These are phyloP conservation scores for Paramecium sonneborni DNA, from an alignment of 73 alveolate species.

Conservation along the genomic window DNA sequence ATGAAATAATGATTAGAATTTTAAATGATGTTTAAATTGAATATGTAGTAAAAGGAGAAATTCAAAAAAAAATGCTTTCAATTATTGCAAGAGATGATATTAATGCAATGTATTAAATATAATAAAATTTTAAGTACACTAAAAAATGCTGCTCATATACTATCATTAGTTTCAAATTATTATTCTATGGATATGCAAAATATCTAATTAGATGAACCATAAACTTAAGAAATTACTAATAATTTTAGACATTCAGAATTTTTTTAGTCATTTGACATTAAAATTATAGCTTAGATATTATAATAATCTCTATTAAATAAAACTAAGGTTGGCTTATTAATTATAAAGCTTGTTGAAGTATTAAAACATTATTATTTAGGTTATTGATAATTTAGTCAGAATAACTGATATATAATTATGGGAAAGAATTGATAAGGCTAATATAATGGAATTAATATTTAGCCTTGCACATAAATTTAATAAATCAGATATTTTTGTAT, in stretches of 20 bases:
- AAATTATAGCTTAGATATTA: neutral
- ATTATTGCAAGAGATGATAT: neutral
- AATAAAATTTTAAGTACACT: neutral
- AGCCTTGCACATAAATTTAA: neutral
- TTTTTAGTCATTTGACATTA: neutral
- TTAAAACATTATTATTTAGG: neutral
- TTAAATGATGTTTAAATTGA: neutral
- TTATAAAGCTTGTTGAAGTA: slow-evolving; percentile 1
- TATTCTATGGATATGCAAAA: slow-evolving; percentile 34
- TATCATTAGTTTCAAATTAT: slow-evolving; percentile 29
- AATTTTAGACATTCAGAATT: neutral
- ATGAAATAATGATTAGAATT: slow-evolving; percentile 34
- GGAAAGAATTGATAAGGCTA: neutral
- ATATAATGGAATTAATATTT: neutral
- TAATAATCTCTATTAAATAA: neutral
- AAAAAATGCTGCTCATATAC: slow-evolving; percentile 41
- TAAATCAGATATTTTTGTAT: slow-evolving; percentile 20
- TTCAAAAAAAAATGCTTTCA: neutral
- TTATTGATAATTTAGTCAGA: slow-evolving; percentile 42
- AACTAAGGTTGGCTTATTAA: neutral
- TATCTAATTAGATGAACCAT: slow-evolving; percentile 23
- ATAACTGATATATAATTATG: slow-evolving; percentile 24
- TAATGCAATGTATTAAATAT: neutral
- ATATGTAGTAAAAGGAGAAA: slow-evolving; percentile 12
- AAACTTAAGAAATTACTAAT: neutral